Percentiles rank a stretch among this genome's conserved stretches.
phyloP scores from a whole-genome alignment of 176 grass and related monocot species.

The Melocanna baccifera region DNA sequence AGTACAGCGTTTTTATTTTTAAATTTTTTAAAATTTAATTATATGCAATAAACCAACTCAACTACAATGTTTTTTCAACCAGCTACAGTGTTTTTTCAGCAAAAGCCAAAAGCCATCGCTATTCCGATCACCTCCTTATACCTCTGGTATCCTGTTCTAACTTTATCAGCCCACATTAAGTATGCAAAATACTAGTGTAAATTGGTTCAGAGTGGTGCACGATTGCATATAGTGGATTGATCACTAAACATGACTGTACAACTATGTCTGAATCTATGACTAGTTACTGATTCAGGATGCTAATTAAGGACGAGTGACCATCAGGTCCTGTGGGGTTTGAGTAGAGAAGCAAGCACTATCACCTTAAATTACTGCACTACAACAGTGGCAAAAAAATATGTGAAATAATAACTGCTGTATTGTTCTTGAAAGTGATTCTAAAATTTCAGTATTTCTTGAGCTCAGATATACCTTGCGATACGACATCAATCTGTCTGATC shows the following conservation, averaged over 20 bases:
- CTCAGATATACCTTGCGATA: constrained; percentile 6
- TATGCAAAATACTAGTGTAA: not conserved
- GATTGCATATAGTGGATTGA: not conserved
- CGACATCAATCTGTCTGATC: not conserved
- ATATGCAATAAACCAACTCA: no score
- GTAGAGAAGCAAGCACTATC: not conserved
- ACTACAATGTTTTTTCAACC: no score
- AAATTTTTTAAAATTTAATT: no score
- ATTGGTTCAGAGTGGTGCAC: not conserved
- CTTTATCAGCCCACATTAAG: not conserved
- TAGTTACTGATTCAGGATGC: constrained; percentile 24
- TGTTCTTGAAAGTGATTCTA: not conserved
- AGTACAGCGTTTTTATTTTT: no score
- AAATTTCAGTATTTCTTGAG: constrained; percentile 4
- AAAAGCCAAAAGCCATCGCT: no score
- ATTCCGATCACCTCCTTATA: no score
- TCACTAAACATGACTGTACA: not conserved
- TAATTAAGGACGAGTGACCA: not conserved
- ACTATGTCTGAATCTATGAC: not conserved
- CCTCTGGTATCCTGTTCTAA: not conserved
- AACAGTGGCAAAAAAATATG: not conserved
- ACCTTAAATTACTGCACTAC: not conserved
- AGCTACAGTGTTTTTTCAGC: no score
- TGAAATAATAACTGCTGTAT: not conserved
- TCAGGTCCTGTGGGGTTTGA: not conserved